phyloP scores from a whole-genome alignment of 2,329 filamentous ascomycete genomes.

The Trichoderma sp. region DNA sequence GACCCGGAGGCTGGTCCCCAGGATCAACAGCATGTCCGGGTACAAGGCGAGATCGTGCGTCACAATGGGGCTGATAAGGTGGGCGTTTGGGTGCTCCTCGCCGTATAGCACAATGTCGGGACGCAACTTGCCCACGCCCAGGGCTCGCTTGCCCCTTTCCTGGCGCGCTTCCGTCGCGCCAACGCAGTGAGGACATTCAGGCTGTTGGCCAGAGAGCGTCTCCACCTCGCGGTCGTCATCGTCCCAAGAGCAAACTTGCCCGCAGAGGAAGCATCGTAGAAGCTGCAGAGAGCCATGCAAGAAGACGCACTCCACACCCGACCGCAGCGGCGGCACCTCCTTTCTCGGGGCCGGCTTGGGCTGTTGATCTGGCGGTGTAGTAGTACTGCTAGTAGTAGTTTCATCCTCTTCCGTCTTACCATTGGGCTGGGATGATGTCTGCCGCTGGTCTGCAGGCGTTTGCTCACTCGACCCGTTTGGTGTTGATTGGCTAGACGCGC shows the following conservation, averaged over 20 bases:
- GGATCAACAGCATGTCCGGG: constrained; percentile 66
- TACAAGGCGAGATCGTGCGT: constrained; percentile 63
- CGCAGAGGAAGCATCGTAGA: constrained; percentile 63
- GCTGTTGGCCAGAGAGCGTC: constrained; percentile 62
- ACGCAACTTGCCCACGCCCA: constrained; percentile 65
- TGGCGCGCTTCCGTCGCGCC: constrained; percentile 60
- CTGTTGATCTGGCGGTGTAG: constrained; percentile 21
- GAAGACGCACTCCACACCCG: constrained; percentile 64
- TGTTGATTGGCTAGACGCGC: constrained; percentile 17
- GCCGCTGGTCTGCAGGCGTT: constrained; percentile 10
- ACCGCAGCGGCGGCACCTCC: constrained; percentile 28
- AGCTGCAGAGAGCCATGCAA: constrained; percentile 66
- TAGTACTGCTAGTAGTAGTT: not conserved
- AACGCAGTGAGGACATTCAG: constrained; percentile 64
- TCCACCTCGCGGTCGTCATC: constrained; percentile 52
- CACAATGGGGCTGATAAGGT: constrained; percentile 65
- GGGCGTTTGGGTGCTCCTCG: constrained; percentile 67
- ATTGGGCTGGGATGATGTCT: not conserved
- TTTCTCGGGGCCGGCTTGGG: constrained; percentile 25
- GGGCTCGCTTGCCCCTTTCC: constrained; percentile 62
- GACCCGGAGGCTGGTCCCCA: constrained; percentile 69
- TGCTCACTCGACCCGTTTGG: constrained; percentile 17
- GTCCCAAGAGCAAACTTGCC: constrained; percentile 58
- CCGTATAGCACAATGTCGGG: constrained; percentile 74
- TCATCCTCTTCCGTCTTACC: constrained; percentile 23